Evolutionary conservation across 805 yeast species (phyloP), one percentile per base, ranked within the genome.

Genomic region (Candida andamanensis): DNA sequence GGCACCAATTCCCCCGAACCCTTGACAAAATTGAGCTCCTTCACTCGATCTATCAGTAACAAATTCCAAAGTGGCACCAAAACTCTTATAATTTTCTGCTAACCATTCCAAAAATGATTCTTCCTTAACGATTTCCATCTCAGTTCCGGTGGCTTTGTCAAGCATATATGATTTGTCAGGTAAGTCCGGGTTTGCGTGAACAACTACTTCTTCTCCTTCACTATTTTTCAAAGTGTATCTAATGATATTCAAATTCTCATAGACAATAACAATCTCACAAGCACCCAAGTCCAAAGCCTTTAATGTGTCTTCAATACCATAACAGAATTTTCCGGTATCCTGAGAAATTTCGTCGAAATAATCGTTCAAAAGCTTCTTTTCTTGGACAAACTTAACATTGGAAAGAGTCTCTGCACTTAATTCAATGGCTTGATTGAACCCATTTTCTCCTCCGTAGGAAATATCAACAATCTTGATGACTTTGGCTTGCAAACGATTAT

Each of bases 1-100:
- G 37, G 96, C 97, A 60, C 99, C 99, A 46, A 92, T 76, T 67
- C 98, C 99, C 82, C 99, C 99, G 56, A 92, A 92, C 39, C 99
- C 99, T 50, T 79, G 81, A 39, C 83, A 94, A 63, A 92, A 92
- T 69, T 92, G 99, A 28, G 97, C 95, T 72, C 99, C 99, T 66
- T 92, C 99, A 26, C 95, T 81, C 15, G 95, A 84, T 66, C 86
- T 80, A 68, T 92, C 97, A 30, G 97, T 85, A 47, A 92, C 95
- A 50, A 92, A 92, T 69, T 92, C 99, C 50, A 92, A 74, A 39
- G 82, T 77, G 32, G 98, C 95, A 75, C 99, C 99, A 52, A 76
- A 92, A 52, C 75, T 83, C 58, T 80, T 83, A 67, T 92, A 92
- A 65, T 87, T 85, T 67, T 90, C 98, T 30, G 98, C 97, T 43